phyloP scores from a whole-genome alignment of 225 moss, liverwort and hornwort species.

The Antitrichia curtipendula region DNA sequence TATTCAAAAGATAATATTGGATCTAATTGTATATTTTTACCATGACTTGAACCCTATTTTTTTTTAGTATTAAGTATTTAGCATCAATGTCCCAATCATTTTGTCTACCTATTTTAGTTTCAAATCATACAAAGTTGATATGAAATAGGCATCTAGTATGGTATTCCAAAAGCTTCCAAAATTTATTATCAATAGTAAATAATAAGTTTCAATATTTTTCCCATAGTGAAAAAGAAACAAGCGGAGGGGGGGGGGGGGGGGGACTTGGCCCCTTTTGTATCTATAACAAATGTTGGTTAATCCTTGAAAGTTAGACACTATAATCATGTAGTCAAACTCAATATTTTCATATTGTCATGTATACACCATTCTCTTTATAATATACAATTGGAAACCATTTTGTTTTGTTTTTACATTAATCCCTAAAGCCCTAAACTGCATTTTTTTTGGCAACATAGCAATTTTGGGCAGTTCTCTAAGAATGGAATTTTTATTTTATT shows the following conservation, averaged over 20 bases:
- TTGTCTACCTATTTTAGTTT: background rate
- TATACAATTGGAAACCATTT: no score
- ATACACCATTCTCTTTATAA: rapidly evolving
- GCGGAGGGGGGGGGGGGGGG: no score
- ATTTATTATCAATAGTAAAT: background rate
- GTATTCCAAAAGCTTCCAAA: background rate
- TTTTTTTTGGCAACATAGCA: no score
- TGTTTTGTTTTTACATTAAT: no score
- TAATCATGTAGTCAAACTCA: background rate
- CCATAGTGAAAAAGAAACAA: rapidly evolving
- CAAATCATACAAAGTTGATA: background rate
- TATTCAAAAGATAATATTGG: no score
- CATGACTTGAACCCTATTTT: no score
- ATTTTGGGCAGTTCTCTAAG: no score
- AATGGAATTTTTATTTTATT: no score
- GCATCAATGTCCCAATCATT: background rate
- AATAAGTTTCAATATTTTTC: rapidly evolving
- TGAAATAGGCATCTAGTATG: background rate
- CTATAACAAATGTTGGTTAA: background rate
- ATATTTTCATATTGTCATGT: background rate
- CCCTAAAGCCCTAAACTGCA: no score
- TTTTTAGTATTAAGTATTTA: no score
- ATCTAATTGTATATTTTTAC: no score
- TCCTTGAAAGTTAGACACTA: background rate
- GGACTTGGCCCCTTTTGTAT: background rate